Conservation (phyloP, 352 stramenopile genomes). For the Pythium biforme region DNA sequence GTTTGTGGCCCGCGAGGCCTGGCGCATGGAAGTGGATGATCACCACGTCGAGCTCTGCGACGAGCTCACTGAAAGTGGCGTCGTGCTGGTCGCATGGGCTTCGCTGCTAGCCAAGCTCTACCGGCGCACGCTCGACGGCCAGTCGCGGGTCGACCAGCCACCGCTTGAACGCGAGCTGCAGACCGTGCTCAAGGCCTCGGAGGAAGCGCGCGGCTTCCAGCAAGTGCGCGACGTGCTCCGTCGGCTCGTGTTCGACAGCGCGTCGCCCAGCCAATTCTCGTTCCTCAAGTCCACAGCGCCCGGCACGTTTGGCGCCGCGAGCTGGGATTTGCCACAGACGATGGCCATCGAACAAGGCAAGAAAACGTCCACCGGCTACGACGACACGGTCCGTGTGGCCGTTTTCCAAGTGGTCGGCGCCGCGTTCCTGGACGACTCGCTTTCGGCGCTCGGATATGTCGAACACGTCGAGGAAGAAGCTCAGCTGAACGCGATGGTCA, state of each 20-base stretch:
- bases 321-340: constrained; percentile 10
- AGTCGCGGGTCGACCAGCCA: not conserved
- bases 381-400: constrained; percentile 20
- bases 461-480: constrained; percentile 40
- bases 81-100: constrained; percentile 56
- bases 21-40: constrained; percentile 23
- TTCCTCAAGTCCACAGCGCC: constrained; percentile 17
- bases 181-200: constrained; percentile 37
- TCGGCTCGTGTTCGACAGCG: constrained; percentile 37
- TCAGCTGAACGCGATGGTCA: constrained; percentile 65
- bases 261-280: constrained; percentile 20
- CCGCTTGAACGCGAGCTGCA: constrained; percentile 45
- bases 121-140: constrained; percentile 8
- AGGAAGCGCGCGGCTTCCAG: constrained; percentile 52
- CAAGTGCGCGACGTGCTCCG: constrained; percentile 49
- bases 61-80: constrained; percentile 34
- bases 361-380: not conserved
- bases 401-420: constrained; percentile 55
- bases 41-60: constrained; percentile 22
- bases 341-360: not conserved
- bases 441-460: constrained; percentile 52
- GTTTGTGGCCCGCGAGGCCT: constrained; percentile 19
- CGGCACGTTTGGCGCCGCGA: constrained; percentile 8
- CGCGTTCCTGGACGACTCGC: constrained; percentile 57
- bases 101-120: constrained; percentile 44